Evolutionary conservation across 1,284 basidiomycete species (phyloP).

Genomic region (Vanrija pseudolonga): DNA sequence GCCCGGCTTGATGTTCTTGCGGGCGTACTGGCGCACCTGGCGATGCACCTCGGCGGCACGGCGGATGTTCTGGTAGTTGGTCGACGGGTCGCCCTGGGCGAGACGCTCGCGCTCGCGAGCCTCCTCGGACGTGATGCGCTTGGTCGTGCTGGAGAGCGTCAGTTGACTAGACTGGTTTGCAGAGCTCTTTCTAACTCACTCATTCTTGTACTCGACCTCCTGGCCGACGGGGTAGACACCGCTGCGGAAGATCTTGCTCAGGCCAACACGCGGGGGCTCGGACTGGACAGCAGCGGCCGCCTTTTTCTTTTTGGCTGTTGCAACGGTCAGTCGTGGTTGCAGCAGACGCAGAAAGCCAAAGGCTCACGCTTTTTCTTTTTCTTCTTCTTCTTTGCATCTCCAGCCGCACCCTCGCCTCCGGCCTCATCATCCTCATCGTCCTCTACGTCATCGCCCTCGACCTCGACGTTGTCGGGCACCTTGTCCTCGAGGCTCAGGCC

Average conservation of each 20-base stretch:
- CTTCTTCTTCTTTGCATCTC: conserved; percentile 68
- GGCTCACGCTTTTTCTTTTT: conserved; percentile 77
- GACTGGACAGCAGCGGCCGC: conserved; percentile 58
- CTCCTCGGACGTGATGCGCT: conserved; percentile 86
- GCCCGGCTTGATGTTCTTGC: conserved; percentile 81
- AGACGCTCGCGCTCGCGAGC: conserved; percentile 76
- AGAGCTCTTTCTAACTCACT: conserved; percentile 58
- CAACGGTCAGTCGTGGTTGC: neutral
- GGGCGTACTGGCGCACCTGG: conserved; percentile 78
- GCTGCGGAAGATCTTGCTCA: conserved; percentile 83
- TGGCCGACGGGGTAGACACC: conserved; percentile 89
- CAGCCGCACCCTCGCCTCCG: conserved; percentile 34
- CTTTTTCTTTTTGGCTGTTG: conserved; percentile 68
- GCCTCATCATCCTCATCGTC: conserved; percentile 41
- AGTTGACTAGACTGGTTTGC: too few relatives aligned
- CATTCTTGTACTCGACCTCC: conserved; percentile 84
- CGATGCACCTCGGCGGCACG: conserved; percentile 94
- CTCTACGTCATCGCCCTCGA: conserved; percentile 9
- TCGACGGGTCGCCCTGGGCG: conserved; percentile 70
- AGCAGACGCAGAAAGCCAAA: neutral
- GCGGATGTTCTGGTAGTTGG: conserved; percentile 83
- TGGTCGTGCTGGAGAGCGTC: conserved; percentile 63
- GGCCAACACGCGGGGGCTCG: conserved; percentile 87
- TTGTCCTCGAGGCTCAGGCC: conserved; percentile 30
- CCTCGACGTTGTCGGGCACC: conserved; percentile 13